A percentile compares a stretch with the other conserved stretches of the same genome.
Conservation (phyloP, 2,329 filamentous ascomycete species). For the Microascus cirrosus region DNA sequence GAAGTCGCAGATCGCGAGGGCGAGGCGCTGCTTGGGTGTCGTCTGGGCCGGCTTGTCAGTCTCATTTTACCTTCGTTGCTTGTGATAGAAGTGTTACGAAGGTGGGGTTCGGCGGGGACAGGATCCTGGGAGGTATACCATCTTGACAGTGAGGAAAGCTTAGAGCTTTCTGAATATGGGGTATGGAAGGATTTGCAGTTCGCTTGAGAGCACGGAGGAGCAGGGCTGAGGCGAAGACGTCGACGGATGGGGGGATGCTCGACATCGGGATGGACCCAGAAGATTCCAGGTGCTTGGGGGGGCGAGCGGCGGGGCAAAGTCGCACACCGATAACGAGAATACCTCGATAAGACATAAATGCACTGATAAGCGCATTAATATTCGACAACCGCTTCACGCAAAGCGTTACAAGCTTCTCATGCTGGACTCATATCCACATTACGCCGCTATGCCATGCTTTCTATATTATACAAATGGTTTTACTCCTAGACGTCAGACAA, state of each 20-base stretch:
- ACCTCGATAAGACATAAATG: neutral
- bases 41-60: slow-evolving; percentile 12
- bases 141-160: neutral
- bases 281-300: too few species aligned
- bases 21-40: slow-evolving; percentile 68
- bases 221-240: neutral
- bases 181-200: neutral
- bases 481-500: neutral
- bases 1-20: slow-evolving; percentile 95
- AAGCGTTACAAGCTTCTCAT: neutral
- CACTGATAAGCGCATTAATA: neutral
- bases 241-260: neutral
- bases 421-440: neutral
- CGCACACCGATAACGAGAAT: too few species aligned
- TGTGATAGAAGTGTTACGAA: neutral
- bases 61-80: neutral
- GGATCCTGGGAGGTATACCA: neutral
- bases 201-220: neutral
- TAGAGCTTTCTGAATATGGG: neutral
- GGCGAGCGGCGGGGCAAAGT: neutral
- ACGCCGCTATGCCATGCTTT: neutral
- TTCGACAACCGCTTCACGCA: neutral
- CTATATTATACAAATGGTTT: slow-evolving; percentile 1
- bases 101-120: neutral
- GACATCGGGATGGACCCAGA: neutral